Evolutionary conservation across 2,329 filamentous ascomycete species (phyloP).

Genomic region (Fusarium ambrosium): DNA sequence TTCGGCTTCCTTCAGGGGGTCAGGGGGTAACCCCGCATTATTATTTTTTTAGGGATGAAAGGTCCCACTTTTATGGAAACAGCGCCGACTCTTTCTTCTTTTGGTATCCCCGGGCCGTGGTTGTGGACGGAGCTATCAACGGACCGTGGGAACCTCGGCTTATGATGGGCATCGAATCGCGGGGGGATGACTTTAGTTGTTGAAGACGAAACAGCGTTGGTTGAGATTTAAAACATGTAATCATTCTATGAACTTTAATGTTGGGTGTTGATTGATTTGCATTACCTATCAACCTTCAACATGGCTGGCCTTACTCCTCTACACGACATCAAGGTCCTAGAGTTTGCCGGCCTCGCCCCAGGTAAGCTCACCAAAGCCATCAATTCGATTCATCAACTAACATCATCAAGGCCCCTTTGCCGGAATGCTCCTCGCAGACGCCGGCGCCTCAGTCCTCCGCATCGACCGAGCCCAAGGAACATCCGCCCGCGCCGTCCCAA

Average conservation of each 20-base stretch:
- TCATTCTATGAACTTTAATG: neutral
- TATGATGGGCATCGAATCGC: conserved; percentile 25
- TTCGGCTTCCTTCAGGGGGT: neutral
- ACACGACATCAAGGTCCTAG: conserved; percentile 68
- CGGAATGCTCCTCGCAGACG: conserved; percentile 89
- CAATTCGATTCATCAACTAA: neutral
- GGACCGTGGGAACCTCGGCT: conserved; percentile 40
- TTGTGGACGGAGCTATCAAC: neutral
- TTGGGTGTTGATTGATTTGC: neutral
- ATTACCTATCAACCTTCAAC: too few species aligned
- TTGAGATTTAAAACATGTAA: neutral
- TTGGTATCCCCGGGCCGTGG: neutral
- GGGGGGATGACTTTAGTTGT: conserved; percentile 10
- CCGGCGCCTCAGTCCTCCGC: conserved; percentile 88
- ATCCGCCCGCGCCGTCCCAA: conserved; percentile 59
- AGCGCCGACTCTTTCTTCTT: conserved; percentile 1
- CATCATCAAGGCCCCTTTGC: conserved; percentile 79
- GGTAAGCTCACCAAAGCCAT: conserved; percentile 55
- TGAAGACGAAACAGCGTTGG: neutral
- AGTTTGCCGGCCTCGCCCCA: conserved; percentile 73
- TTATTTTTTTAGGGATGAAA: neutral
- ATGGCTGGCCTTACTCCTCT: conserved; percentile 55
- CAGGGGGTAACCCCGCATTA: conserved; percentile 13
- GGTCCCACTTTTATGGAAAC: neutral
- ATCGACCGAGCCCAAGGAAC: conserved; percentile 76